These are phyloP conservation scores for Phytophthora quininea DNA, from an alignment of 352 stramenopile species.

Conservation along the genomic window DNA sequence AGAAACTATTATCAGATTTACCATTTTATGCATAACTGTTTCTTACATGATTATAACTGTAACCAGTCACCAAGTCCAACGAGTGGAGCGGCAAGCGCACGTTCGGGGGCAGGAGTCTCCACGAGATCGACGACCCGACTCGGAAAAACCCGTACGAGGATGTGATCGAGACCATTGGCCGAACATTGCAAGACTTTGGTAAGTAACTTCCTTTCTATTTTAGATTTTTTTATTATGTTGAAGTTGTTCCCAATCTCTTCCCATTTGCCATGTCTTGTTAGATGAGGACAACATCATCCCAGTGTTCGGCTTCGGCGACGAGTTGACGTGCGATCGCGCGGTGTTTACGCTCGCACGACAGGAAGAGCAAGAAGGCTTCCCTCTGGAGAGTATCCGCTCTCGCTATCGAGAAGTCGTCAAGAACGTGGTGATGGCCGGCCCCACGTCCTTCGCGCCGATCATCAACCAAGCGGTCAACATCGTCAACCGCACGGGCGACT, in stretches of 20 bases:
- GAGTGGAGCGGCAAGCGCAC: conserved; percentile 89
- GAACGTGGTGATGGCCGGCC: conserved; percentile 80
- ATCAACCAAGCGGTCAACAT: conserved; percentile 85
- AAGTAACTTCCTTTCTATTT: too few relatives aligned
- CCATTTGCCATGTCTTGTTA: conserved; percentile 26
- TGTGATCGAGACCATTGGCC: conserved; percentile 83
- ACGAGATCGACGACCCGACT: conserved; percentile 59
- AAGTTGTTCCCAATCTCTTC: conserved; percentile 1
- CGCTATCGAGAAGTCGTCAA: conserved; percentile 76
- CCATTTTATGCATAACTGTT: conserved; percentile 4
- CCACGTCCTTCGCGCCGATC: conserved; percentile 87
- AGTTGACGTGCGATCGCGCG: conserved; percentile 74
- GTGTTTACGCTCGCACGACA: conserved; percentile 77
- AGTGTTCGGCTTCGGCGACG: conserved; percentile 85
- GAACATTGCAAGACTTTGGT: conserved; percentile 75
- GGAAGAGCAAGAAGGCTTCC: conserved; percentile 48
- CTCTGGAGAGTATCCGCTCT: conserved; percentile 66
- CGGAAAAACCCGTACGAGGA: conserved; percentile 81
- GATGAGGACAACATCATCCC: conserved; percentile 89
- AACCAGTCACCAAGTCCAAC: conserved; percentile 87
- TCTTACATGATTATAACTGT: not conserved
- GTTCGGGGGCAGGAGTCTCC: conserved; percentile 72
- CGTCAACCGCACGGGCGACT: conserved; percentile 76
- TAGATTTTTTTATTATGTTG: not conserved
- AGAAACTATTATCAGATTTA: conserved; percentile 28